Evolutionary conservation across 2,329 filamentous ascomycete genomes (phyloP), one percentile per base, ranked within the genome.

Genomic region (Gaeumannomyces sp.): DNA sequence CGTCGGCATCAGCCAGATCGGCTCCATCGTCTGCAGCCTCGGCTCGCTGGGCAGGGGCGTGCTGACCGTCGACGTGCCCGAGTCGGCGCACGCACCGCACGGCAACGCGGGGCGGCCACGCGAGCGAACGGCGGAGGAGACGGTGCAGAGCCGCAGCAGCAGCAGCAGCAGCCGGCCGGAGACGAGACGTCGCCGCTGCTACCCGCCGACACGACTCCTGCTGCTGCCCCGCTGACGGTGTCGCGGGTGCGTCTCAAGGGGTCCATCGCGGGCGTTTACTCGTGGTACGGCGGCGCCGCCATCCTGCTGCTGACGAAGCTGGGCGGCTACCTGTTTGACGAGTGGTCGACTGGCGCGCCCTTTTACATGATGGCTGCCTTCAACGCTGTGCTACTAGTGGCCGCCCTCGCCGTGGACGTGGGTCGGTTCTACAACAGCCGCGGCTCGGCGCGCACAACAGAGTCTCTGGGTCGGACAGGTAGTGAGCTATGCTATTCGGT

Each of bases 341-440:
- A 76, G 27, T 79, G 88, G 64, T 89, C 88, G 1, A 83, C 83
- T 2, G 90, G 91, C 0, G 90, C 91, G 14, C 95, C 95, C 0
- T 98, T 99, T 74, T 97, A 93, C 74, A 89, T 98, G 82, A 94
- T 99, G 89, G 93, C 93, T 0, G 80, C 80, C 0, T 98, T 98
- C 74, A 98, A 98, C 73, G 90, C 78, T 0, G 68, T 92, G 1
- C 75, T 97, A 64, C 78, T 96, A 16, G 72, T 87, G 8, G 83
- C 80, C 22, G 83, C 79, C 65, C 66, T 87, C 64, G 75, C 74
- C 4, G 79, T 86, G 68, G 83, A 86, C 71, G 73, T 82, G 4
- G 76, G 76, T 6, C 50, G 61, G 14, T 62, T 62, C 53, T 62
- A 62, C 35, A 13, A 19, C 25, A 19, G 33, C n/a, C 28, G 31